Evolutionary conservation across 1,284 basidiomycete species (phyloP).

Genomic region (Pterula multifida): DNA sequence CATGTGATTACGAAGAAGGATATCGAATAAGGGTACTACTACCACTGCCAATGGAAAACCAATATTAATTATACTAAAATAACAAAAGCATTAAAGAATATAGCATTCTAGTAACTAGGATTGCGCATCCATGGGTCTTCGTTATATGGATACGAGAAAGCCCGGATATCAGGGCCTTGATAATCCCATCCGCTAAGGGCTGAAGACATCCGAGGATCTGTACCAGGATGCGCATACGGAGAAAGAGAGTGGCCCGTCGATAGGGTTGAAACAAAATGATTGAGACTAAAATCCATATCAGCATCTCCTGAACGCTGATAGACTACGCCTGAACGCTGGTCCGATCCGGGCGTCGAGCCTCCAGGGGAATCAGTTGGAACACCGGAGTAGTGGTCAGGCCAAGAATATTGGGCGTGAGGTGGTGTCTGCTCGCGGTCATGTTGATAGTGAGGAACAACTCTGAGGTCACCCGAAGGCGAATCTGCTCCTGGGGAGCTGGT

Average conservation of each 20-base stretch:
- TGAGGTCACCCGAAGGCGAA: conserved; percentile 8
- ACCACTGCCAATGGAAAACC: no score
- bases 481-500: conserved; percentile 6
- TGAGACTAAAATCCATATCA: conserved; percentile 31
- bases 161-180: neutral
- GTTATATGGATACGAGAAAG: no score
- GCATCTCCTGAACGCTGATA: conserved; percentile 15
- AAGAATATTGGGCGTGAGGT: conserved; percentile 18
- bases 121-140: no score
- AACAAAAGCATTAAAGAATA: no score
- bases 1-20: no score
- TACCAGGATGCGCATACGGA: neutral
- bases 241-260: neutral
- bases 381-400: conserved; percentile 25
- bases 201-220: neutral
- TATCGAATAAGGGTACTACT: no score
- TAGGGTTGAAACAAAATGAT: conserved; percentile 18
- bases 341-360: conserved; percentile 12
- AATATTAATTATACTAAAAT: no score
- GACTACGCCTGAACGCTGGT: conserved; percentile 8
- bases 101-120: no score
- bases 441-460: conserved; percentile 14
- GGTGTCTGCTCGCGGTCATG: conserved; percentile 16
- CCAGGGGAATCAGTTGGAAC: conserved; percentile 9
- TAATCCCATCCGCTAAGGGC: neutral